These are phyloP conservation scores for Osmanthus fragrans DNA, from an alignment of 257 asterid genomes.

Conservation along the genomic window DNA sequence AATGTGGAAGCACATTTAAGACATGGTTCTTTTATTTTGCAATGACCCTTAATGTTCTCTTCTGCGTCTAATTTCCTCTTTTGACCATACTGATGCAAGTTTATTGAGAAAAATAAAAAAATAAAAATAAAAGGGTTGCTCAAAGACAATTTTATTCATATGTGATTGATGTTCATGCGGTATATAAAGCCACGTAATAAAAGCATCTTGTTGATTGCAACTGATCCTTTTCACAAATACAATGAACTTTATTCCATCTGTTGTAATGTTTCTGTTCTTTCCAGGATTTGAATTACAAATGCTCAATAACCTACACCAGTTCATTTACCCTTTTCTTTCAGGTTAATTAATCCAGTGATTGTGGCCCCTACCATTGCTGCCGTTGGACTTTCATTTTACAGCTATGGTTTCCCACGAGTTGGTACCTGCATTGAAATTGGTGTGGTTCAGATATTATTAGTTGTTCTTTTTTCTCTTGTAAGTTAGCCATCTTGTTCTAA, in stretches of 20 bases:
- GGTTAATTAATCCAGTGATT: constrained; percentile 96
- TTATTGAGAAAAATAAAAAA: background rate
- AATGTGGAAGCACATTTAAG: background rate
- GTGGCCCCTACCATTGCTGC: constrained; percentile 96
- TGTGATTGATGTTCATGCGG: background rate
- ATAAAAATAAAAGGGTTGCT: background rate
- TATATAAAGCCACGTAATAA: background rate
- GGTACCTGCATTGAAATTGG: constrained; percentile 95
- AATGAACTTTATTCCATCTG: background rate
- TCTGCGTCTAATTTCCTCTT: background rate
- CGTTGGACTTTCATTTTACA: constrained; percentile 94
- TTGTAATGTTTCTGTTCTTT: background rate
- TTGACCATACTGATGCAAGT: background rate
- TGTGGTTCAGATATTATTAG: constrained; percentile 78
- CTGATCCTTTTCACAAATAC: constrained; percentile 1
- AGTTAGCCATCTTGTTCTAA: constrained; percentile 32
- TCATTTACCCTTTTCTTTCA: constrained; percentile 29
- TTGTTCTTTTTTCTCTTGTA: constrained; percentile 84
- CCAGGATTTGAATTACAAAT: background rate
- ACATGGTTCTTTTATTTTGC: background rate
- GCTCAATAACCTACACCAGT: constrained; percentile 6
- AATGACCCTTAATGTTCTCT: background rate
- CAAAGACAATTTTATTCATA: background rate
- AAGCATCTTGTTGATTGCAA: background rate
- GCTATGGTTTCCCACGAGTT: constrained; percentile 92